Evolutionary conservation across 1,284 basidiomycete species (phyloP), one percentile per base, ranked within the genome.

Genomic region (Anthracocystis panici-leucophaei): DNA sequence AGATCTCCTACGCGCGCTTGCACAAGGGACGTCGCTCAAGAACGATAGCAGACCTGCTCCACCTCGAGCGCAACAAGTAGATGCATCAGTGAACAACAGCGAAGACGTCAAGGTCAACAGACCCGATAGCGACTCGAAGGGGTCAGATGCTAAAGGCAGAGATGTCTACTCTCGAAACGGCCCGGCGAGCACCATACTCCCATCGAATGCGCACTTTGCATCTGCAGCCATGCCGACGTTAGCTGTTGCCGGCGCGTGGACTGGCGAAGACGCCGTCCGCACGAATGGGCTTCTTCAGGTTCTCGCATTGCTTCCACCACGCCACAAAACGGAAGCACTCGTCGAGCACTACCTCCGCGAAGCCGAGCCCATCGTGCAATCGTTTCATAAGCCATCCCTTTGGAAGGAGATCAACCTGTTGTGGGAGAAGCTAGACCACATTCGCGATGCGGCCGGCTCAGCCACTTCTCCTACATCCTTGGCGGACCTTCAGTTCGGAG

Each of bases 401-500:
- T 60, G 64, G 49, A 35, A 23, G 16, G 60, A 72, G 52, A 53
- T 69, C n/a, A 33, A 57, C n/a, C 53, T 25, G 7, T 75, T 77
- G n/a, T 75, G 73, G 64, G 20, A 23, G 11, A 27, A 42, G 12
- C 27, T 67, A 16, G 74, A 76, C 18, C 14, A 20, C 11, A 14
- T 66, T 18, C 20, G 33, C 27, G 27, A 25, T 10, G 31, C 49
- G 0, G n/a, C 51, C 16, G 44, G 18, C 27, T 4, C 41, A 11
- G 23, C 50, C 14, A 38, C 14, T 5, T 38, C 59, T 8, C 14
- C 55, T 16, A 11, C 45, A 21, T 27, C 63, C 5, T 20, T 60
- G 51, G 52, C 72, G 3, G 72, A 71, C 20, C 33, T 72, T 11
- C 74, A 76, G 27, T 75, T 78, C 33, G 58, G 55, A 25, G 66